Evolutionary conservation across 2,329 filamentous ascomycete genomes (phyloP).

Genomic region (Cladophialophora exuberans): DNA sequence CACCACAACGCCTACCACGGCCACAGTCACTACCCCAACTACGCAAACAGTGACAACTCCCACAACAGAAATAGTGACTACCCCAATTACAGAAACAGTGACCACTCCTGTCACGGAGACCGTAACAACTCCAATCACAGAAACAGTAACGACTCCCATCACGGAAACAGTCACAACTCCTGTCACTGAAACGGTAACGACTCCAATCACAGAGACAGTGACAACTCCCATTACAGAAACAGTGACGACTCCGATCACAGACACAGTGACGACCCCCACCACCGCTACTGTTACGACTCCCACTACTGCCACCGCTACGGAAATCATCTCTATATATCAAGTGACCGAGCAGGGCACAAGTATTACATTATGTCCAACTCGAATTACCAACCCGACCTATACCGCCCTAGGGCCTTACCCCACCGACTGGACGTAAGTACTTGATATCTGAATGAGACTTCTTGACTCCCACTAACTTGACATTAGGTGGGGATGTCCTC

Average conservation of each 20-base stretch:
- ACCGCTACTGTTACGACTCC: background rate
- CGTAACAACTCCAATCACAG: background rate
- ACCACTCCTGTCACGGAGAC: slow-evolving; percentile 10
- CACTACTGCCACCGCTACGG: slow-evolving; percentile 13
- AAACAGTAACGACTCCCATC: background rate
- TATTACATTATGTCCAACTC: slow-evolving; percentile 36
- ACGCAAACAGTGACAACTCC: slow-evolving; percentile 7
- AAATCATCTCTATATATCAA: slow-evolving; percentile 18
- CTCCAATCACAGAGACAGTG: slow-evolving; percentile 4
- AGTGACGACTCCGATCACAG: slow-evolving; percentile 1
- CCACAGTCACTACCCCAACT: slow-evolving; percentile 1
- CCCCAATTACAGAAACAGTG: slow-evolving; percentile 8
- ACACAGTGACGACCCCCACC: too few relatives aligned
- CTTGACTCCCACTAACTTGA: background rate
- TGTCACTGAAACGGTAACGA: background rate
- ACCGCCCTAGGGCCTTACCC: slow-evolving; percentile 35
- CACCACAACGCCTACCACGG: slow-evolving; percentile 24
- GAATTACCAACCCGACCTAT: slow-evolving; percentile 38
- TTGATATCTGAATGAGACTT: background rate
- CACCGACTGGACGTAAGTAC: slow-evolving; percentile 34
- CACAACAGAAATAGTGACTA: slow-evolving; percentile 8
- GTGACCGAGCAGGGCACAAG: slow-evolving; percentile 21
- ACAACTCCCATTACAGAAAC: slow-evolving; percentile 7
- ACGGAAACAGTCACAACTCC: slow-evolving; percentile 11
- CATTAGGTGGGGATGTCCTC: slow-evolving; percentile 49